Conservation (phyloP, 768 basidiomycete genomes). For the Suillus spraguei region DNA sequence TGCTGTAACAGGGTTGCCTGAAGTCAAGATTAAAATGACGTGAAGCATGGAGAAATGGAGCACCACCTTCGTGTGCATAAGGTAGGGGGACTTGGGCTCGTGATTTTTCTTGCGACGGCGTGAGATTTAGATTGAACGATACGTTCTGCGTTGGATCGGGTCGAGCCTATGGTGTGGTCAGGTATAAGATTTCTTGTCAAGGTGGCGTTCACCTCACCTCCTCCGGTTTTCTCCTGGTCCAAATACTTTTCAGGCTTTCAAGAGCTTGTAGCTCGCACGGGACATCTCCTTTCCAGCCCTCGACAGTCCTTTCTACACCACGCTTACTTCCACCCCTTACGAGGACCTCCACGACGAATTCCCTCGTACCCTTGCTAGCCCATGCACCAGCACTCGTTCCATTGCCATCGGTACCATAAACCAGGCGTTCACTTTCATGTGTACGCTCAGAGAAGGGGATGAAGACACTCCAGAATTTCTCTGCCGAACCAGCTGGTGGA, state of each 20-base stretch:
- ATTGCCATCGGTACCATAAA: conserved; percentile 58
- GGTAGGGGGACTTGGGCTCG: conserved; percentile 86
- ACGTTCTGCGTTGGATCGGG: conserved; percentile 67
- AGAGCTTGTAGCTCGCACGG: conserved; percentile 55
- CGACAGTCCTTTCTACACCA: conserved; percentile 59
- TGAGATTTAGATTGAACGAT: conserved; percentile 90
- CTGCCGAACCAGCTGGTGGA: conserved; percentile 58
- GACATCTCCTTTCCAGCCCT: conserved; percentile 55
- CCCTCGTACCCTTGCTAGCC: conserved; percentile 38
- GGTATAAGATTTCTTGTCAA: conserved; percentile 3
- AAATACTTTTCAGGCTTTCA: conserved; percentile 51
- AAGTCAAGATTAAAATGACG: background rate
- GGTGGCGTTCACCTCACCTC: conserved; percentile 32
- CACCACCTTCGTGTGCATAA: conserved; percentile 83
- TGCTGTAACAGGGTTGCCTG: conserved; percentile 37
- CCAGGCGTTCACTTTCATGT: conserved; percentile 59
- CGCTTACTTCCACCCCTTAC: conserved; percentile 49
- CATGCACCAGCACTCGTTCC: conserved; percentile 39
- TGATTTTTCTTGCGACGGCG: conserved; percentile 76
- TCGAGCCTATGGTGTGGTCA: conserved; percentile 30
- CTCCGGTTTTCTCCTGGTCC: conserved; percentile 37
- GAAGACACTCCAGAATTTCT: conserved; percentile 84
- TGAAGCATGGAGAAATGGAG: conserved; percentile 6
- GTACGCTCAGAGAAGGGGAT: conserved; percentile 64
- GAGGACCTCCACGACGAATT: conserved; percentile 66